These are phyloP conservation scores for Actinomucor elegans DNA, from an alignment of 371 early-diverging fungal genomes.

Conservation along the genomic window DNA sequence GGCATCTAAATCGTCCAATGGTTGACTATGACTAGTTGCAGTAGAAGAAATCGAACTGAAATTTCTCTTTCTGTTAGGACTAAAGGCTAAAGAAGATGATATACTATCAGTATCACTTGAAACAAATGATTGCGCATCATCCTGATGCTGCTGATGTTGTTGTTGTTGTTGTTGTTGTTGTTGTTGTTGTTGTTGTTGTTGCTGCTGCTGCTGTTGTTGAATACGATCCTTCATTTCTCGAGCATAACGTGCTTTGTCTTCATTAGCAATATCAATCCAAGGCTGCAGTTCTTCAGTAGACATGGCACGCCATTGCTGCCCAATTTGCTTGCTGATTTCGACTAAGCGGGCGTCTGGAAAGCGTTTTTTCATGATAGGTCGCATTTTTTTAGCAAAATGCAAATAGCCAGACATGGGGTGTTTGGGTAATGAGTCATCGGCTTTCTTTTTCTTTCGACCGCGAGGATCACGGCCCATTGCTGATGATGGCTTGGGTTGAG, in stretches of 20 bases:
- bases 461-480: slow-evolving; percentile 32
- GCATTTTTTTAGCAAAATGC: slow-evolving; percentile 62
- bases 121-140: too few species aligned
- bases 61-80: not conserved
- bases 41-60: not conserved
- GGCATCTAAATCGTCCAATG: slow-evolving; percentile 11
- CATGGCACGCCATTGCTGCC: slow-evolving; percentile 65
- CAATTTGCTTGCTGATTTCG: slow-evolving; percentile 64
- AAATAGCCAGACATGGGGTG: slow-evolving; percentile 80
- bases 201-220: slow-evolving; percentile 26
- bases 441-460: slow-evolving; percentile 64
- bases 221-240: slow-evolving; percentile 56
- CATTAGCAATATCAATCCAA: slow-evolving; percentile 62
- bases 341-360: slow-evolving; percentile 61
- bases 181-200: not conserved
- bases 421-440: slow-evolving; percentile 70
- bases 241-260: slow-evolving; percentile 76
- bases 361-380: slow-evolving; percentile 57
- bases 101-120: not conserved
- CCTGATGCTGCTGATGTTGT: not conserved
- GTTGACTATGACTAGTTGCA: not conserved
- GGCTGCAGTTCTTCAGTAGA: slow-evolving; percentile 48
- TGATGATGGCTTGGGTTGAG: not conserved
- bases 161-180: not conserved
- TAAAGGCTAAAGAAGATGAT: not conserved